phyloP scores from a whole-genome alignment of 1,139 yeast species.

The Meyerozyma elateridarum region DNA sequence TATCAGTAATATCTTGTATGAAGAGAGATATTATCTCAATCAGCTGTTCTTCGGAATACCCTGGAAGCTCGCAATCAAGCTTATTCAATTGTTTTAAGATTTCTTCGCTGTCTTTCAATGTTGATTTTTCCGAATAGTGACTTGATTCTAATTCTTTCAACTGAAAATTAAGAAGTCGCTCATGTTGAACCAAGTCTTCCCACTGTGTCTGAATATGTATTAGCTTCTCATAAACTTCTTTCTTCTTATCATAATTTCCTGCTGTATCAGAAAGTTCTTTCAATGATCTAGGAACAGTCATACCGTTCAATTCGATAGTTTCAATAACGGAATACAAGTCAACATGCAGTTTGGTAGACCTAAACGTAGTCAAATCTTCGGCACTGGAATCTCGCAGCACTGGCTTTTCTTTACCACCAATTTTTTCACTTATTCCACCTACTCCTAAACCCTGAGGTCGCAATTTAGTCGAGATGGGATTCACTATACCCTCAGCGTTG shows the following conservation, averaged over 20 bases:
- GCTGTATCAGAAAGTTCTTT: slow-evolving; percentile 25
- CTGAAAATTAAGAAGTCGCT: background rate
- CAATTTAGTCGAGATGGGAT: slow-evolving; percentile 68
- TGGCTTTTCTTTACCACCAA: slow-evolving; percentile 5
- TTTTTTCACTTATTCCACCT: slow-evolving; percentile 51
- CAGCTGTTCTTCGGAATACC: background rate
- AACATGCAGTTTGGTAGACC: slow-evolving; percentile 8
- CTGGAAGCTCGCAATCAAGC: background rate
- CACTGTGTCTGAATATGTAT: slow-evolving; percentile 48
- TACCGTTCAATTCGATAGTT: slow-evolving; percentile 22
- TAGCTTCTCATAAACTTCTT: too few relatives aligned
- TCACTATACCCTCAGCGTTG: slow-evolving; percentile 63
- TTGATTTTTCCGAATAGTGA: background rate
- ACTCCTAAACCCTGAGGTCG: slow-evolving; percentile 71
- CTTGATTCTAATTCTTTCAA: background rate
- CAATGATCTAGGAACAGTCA: slow-evolving; percentile 24
- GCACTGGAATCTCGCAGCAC: slow-evolving; percentile 6
- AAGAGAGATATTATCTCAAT: too few relatives aligned
- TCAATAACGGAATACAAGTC: slow-evolving; percentile 24
- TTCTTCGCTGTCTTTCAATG: background rate
- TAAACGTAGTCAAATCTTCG: slow-evolving; percentile 6
- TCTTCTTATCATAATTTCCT: too few relatives aligned
- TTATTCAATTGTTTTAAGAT: background rate
- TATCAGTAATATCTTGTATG: too few relatives aligned
- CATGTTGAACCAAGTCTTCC: slow-evolving; percentile 29